Percentiles rank a stretch among this genome's conserved stretches.
Evolutionary conservation across 495 filamentous ascomycete genomes (phyloP).

Genomic region (Halenospora varia): DNA sequence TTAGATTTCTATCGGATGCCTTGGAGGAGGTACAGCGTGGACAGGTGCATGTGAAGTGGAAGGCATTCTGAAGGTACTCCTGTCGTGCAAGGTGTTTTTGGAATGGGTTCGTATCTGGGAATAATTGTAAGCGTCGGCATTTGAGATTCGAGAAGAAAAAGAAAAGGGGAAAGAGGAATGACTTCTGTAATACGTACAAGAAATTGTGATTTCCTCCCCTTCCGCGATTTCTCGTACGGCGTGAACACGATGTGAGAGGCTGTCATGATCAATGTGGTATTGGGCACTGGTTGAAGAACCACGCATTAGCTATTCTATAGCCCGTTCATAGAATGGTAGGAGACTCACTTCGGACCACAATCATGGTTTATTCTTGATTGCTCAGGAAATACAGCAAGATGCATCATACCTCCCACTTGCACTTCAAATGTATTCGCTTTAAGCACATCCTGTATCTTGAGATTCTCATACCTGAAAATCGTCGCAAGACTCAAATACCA

Average conservation of each 20-base stretch:
- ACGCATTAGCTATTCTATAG: background rate
- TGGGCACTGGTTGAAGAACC: background rate
- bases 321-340: background rate
- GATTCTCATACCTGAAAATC: background rate
- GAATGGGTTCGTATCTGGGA: background rate
- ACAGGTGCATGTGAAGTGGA: background rate
- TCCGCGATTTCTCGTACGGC: background rate
- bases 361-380: conserved; percentile 1
- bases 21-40: background rate
- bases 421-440: conserved; percentile 3
- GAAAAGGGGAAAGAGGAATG: background rate
- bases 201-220: conserved; percentile 3
- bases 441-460: background rate
- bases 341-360: conserved; percentile 1
- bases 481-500: background rate
- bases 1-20: too few species aligned
- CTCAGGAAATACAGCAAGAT: background rate
- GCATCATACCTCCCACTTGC: background rate
- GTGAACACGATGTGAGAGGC: background rate
- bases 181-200: conserved; percentile 1
- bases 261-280: background rate
- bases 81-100: background rate
- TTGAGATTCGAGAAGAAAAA: background rate
- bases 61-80: background rate
- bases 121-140: background rate